A percentile compares a stretch with the other conserved stretches of the same genome.
Conservation (phyloP, 179 eudicot genomes). For the Spergularia azorica region DNA sequence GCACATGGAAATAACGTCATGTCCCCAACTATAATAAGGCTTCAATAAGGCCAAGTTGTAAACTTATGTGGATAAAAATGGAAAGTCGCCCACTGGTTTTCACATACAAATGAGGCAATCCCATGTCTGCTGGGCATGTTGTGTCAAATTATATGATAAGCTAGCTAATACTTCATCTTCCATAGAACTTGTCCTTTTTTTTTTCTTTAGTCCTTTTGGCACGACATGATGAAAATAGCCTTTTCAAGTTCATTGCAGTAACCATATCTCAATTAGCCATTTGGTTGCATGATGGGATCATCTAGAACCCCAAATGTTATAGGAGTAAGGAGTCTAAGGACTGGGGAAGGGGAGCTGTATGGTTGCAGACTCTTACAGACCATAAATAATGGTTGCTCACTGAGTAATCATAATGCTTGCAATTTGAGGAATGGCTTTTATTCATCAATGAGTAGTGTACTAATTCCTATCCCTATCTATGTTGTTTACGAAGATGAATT, state of each 20-base stretch:
- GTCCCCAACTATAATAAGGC: constrained; percentile 25
- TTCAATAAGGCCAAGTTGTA: constrained; percentile 29
- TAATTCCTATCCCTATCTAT: constrained; percentile 1
- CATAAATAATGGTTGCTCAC: constrained; percentile 17
- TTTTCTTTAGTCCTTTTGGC: constrained; percentile 1
- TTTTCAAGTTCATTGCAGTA: constrained; percentile 5
- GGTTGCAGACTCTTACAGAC: constrained; percentile 6
- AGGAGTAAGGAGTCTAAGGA: neutral
- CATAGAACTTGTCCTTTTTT: neutral
- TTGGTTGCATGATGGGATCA: constrained; percentile 15
- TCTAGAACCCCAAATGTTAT: constrained; percentile 10
- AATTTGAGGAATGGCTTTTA: constrained; percentile 16
- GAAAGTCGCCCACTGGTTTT: constrained; percentile 20
- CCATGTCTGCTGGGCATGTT: constrained; percentile 26
- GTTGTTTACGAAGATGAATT: neutral
- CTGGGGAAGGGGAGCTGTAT: constrained; percentile 20
- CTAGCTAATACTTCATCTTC: constrained; percentile 14
- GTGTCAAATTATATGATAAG: constrained; percentile 27
- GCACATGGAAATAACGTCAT: constrained; percentile 31
- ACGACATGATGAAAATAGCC: constrained; percentile 10
- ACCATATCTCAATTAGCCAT: neutral
- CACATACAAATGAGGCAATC: constrained; percentile 20
- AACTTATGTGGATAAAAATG: constrained; percentile 18
- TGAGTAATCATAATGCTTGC: constrained; percentile 16
- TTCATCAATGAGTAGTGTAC: constrained; percentile 6